Evolutionary conservation across 2,329 filamentous ascomycete genomes (phyloP).

Genomic region (Sarocladiaceae sp.): DNA sequence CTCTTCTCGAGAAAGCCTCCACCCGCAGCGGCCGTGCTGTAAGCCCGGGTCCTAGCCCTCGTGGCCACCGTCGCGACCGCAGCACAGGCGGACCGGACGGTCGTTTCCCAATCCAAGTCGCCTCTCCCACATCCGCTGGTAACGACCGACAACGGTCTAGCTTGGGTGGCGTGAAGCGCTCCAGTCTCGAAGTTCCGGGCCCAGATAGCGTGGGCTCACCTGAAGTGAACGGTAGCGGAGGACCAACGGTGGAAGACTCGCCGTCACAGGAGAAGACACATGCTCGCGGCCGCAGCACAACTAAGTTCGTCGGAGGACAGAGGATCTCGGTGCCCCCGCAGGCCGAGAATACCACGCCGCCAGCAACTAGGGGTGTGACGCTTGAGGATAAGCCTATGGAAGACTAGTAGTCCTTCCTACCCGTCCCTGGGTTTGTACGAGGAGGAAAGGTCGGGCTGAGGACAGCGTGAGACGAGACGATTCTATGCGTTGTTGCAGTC

Average conservation of each 20-base stretch:
- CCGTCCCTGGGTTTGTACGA: background rate
- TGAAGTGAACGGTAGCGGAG: constrained; percentile 36
- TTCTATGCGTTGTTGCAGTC: background rate
- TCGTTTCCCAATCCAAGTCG: constrained; percentile 70
- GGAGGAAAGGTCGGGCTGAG: background rate
- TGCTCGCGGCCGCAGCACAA: constrained; percentile 12
- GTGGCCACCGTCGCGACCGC: constrained; percentile 69
- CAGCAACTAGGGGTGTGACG: constrained; percentile 33
- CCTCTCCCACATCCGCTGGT: constrained; percentile 49
- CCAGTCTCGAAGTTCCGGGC: constrained; percentile 77
- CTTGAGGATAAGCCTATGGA: constrained; percentile 49
- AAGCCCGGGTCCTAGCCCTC: constrained; percentile 60
- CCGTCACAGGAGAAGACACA: background rate
- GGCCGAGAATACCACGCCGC: constrained; percentile 17
- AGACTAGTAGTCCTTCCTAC: constrained; percentile 28
- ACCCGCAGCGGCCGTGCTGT: constrained; percentile 64
- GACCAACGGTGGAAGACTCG: background rate
- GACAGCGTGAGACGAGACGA: background rate
- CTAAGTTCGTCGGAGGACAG: constrained; percentile 44
- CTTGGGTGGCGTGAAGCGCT: constrained; percentile 49
- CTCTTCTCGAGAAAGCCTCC: constrained; percentile 62
- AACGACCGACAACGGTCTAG: constrained; percentile 45
- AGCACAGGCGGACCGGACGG: constrained; percentile 69
- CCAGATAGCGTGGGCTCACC: constrained; percentile 32
- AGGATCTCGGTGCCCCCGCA: constrained; percentile 29